Percentiles rank a stretch among this genome's conserved stretches.
phyloP scores from a whole-genome alignment of 2,329 filamentous ascomycete genomes.

The Macrophomina tecta region DNA sequence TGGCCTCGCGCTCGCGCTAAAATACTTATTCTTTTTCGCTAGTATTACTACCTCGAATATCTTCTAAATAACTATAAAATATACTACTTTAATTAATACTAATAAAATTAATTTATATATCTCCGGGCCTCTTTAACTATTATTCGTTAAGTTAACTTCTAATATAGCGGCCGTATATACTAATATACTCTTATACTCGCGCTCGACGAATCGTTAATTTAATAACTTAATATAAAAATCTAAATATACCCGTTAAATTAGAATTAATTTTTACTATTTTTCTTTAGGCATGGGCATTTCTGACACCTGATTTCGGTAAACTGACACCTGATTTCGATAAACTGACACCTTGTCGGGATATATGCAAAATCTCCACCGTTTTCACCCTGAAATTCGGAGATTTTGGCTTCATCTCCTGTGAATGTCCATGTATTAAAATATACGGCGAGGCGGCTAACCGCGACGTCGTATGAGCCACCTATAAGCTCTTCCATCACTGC shows the following conservation, averaged over 20 bases:
- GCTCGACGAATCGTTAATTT: neutral
- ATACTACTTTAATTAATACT: conserved; percentile 30
- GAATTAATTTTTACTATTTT: conserved; percentile 30
- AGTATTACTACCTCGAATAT: conserved; percentile 28
- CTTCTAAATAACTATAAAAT: conserved; percentile 35
- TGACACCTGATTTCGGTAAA: no score
- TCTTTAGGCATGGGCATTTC: no score
- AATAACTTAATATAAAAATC: conserved; percentile 29
- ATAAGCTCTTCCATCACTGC: no score
- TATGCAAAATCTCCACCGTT: no score
- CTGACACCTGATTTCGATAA: no score
- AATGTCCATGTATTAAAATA: no score
- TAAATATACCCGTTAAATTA: conserved; percentile 1
- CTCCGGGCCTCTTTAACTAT: conserved; percentile 31
- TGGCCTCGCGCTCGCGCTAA: neutral
- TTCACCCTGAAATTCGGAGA: no score
- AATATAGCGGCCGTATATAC: conserved; percentile 34
- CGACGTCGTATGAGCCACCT: no score
- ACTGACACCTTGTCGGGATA: no score
- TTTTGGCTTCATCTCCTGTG: no score
- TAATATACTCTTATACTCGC: conserved; percentile 34
- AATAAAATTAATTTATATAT: conserved; percentile 29
- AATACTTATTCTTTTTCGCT: neutral
- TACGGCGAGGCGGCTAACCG: no score
- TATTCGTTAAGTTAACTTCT: conserved; percentile 29